A percentile compares a stretch with the other conserved stretches of the same genome.
phyloP scores from a whole-genome alignment of 768 basidiomycete genomes.

The Rhodotorula taiwanensis region DNA sequence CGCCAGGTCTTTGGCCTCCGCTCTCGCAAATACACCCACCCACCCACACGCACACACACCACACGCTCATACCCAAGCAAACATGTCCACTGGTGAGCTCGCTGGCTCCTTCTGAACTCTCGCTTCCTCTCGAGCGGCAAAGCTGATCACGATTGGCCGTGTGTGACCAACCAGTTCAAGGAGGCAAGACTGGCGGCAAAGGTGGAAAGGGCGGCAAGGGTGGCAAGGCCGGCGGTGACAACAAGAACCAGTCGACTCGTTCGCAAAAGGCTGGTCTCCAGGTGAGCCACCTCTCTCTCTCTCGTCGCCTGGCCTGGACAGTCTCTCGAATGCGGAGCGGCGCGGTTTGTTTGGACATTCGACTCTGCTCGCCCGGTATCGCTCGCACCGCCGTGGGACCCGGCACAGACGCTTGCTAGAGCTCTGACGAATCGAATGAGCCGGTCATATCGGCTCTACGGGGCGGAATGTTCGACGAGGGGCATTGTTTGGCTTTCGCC shows the following conservation, averaged over 20 bases:
- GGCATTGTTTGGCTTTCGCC: slow-evolving; percentile 5
- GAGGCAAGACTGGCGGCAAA: slow-evolving; percentile 42
- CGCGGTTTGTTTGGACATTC: background rate
- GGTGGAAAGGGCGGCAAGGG: slow-evolving; percentile 46
- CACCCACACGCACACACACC: background rate
- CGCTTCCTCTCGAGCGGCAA: too few species aligned
- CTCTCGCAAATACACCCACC: background rate
- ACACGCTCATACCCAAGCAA: background rate
- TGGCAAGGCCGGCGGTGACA: slow-evolving; percentile 44
- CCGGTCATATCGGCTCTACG: background rate
- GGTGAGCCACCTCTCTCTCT: slow-evolving; percentile 48
- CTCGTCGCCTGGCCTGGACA: background rate
- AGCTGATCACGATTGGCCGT: background rate
- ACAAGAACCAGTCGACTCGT: slow-evolving; percentile 46
- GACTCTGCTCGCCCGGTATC: background rate
- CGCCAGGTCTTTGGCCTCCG: background rate
- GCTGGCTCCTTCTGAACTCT: accelerated
- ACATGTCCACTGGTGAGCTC: slow-evolving; percentile 6
- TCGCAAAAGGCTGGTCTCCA: slow-evolving; percentile 83
- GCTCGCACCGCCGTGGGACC: background rate
- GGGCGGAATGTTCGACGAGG: background rate
- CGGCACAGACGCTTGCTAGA: too few species aligned
- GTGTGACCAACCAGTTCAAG: slow-evolving; percentile 7
- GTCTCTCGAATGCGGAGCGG: background rate
- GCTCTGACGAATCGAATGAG: too few species aligned